Conservation (phyloP, 345 rosid species). For the Ceriops zippeliana region DNA sequence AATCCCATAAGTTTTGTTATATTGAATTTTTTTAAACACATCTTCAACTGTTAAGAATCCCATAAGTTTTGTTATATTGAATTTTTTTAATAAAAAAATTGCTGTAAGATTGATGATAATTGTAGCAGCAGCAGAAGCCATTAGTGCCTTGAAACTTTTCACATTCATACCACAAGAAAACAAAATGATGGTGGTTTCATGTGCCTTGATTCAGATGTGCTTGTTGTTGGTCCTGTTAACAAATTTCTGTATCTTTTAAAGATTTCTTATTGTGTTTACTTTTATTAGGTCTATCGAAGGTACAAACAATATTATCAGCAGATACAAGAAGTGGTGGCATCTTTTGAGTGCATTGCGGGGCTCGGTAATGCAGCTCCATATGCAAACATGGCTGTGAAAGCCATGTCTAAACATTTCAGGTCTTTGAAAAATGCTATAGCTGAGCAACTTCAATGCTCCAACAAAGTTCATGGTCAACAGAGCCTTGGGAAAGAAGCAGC, state of each 20-base stretch:
- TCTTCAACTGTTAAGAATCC: no score
- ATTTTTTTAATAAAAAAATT: no score
- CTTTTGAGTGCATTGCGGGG: slow-evolving; percentile 77
- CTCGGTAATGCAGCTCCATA: slow-evolving; percentile 82
- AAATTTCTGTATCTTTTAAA: neutral
- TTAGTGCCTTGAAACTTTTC: no score
- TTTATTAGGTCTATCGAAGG: slow-evolving; percentile 64
- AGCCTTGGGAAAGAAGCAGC: slow-evolving; percentile 46
- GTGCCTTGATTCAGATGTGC: neutral
- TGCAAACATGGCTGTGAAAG: slow-evolving; percentile 61
- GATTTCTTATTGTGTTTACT: neutral
- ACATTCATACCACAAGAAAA: neutral
- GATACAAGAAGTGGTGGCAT: slow-evolving; percentile 68
- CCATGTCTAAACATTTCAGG: slow-evolving; percentile 77
- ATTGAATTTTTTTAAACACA: no score
- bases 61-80: no score
- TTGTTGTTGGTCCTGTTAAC: neutral
- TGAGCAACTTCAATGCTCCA: slow-evolving; percentile 67
- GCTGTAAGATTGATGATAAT: no score
- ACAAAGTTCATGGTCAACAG: slow-evolving; percentile 29
- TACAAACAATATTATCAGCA: slow-evolving; percentile 83
- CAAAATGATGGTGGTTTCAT: neutral
- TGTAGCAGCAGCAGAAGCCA: no score
- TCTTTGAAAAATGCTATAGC: slow-evolving; percentile 68
- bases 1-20: no score